These are phyloP conservation scores for Calocera cornea DNA, from an alignment of 768 basidiomycete species.

Conservation along the genomic window DNA sequence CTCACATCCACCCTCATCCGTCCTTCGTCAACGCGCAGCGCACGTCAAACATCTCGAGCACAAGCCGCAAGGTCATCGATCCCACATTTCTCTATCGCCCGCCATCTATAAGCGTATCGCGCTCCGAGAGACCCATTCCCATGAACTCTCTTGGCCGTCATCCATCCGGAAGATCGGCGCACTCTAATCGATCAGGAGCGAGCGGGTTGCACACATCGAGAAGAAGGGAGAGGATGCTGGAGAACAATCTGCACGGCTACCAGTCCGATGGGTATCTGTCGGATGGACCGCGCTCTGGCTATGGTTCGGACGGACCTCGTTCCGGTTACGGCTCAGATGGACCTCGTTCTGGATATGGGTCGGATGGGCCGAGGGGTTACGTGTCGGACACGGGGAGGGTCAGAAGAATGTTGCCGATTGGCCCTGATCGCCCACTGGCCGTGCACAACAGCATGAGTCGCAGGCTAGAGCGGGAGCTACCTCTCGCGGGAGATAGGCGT, in stretches of 20 bases:
- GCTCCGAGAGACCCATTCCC: neutral
- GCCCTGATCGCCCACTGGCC: neutral
- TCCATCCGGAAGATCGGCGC: neutral
- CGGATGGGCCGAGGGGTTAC: neutral
- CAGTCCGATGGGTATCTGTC: neutral
- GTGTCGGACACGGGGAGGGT: neutral
- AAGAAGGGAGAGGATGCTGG: neutral
- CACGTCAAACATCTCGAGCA: neutral
- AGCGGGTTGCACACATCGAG: neutral
- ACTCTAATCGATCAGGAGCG: neutral
- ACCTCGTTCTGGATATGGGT: neutral
- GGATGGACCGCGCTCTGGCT: neutral
- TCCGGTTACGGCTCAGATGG: conserved; percentile 2
- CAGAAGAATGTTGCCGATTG: neutral
- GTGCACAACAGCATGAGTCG: neutral
- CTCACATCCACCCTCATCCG: neutral
- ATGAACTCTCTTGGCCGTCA: neutral
- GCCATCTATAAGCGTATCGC: neutral
- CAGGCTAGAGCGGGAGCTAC: neutral
- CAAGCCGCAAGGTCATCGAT: conserved; percentile 1
- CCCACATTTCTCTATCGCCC: neutral
- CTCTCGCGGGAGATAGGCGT: neutral
- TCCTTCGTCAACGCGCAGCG: conserved; percentile 1
- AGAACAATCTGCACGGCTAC: neutral
- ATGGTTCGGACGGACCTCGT: conserved; percentile 2